A percentile compares a stretch with the other conserved stretches of the same genome.
These are phyloP conservation scores for Colletotrichum neosansevieriae DNA, from an alignment of 2,329 filamentous ascomycete species.

Conservation along the genomic window DNA sequence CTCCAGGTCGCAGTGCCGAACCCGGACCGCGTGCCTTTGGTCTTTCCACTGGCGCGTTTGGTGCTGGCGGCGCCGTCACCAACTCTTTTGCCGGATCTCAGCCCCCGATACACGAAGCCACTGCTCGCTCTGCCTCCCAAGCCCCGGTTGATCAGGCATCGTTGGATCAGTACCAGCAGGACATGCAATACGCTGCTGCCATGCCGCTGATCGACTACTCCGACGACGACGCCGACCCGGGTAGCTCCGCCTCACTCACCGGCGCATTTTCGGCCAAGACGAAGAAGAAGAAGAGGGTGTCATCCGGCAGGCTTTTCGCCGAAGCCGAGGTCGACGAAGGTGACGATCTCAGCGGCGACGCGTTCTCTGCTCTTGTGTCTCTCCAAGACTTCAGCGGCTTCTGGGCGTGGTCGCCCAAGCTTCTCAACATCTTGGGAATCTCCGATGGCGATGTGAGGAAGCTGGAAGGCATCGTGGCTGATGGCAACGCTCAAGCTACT, in stretches of 20 bases:
- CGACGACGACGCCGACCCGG: background rate
- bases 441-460: too few species aligned
- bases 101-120: background rate
- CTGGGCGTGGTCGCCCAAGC: conserved; percentile 57
- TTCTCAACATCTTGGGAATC: conserved; percentile 43
- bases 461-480: too few species aligned
- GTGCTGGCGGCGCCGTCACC: background rate
- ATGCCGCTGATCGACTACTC: conserved; percentile 1
- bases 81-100: background rate
- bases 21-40: background rate
- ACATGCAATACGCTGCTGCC: background rate
- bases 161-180: background rate
- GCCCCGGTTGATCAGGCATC: accelerated
- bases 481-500: conserved; percentile 43
- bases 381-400: conserved; percentile 68
- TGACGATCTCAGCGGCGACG: conserved; percentile 37
- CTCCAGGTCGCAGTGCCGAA: background rate
- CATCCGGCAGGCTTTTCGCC: background rate
- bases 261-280: background rate
- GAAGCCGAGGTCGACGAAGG: background rate
- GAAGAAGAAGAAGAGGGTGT: background rate
- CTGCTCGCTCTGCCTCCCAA: background rate
- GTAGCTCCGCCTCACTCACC: background rate
- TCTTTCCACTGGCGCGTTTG: background rate
- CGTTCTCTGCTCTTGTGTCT: conserved; percentile 59